These are phyloP conservation scores for Fusarium goolgardi DNA, from an alignment of 2,329 filamentous ascomycete genomes.

Conservation along the genomic window DNA sequence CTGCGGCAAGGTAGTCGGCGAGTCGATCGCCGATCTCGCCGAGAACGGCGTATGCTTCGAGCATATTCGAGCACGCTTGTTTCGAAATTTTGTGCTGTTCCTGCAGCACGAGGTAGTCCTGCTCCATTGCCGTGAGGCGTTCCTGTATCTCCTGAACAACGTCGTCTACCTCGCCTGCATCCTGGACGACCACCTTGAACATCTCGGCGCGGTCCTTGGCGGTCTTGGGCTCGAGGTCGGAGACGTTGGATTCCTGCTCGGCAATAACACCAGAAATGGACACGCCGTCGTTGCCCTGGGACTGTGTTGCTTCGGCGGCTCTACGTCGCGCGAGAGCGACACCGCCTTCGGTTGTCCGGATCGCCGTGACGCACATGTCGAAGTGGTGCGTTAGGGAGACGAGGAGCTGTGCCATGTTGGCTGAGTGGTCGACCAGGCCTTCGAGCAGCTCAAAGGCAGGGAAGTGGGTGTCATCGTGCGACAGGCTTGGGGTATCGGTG, in stretches of 20 bases:
- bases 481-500: slow-evolving; percentile 53
- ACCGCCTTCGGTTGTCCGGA: slow-evolving; percentile 88
- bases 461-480: slow-evolving; percentile 51
- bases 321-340: slow-evolving; percentile 75
- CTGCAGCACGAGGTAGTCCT: slow-evolving; percentile 71
- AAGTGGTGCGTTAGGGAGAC: slow-evolving; percentile 88
- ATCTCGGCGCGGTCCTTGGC: slow-evolving; percentile 84
- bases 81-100: slow-evolving; percentile 66
- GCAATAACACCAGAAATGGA: slow-evolving; percentile 76
- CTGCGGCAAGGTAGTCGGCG: slow-evolving; percentile 71
- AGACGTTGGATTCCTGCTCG: slow-evolving; percentile 63
- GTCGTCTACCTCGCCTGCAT: slow-evolving; percentile 74
- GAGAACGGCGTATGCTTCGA: slow-evolving; percentile 73
- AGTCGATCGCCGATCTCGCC: slow-evolving; percentile 75
- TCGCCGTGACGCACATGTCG: slow-evolving; percentile 90
- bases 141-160: slow-evolving; percentile 79
- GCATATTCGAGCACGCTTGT: slow-evolving; percentile 66
- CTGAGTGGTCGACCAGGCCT: slow-evolving; percentile 77
- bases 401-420: slow-evolving; percentile 83
- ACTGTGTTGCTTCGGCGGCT: slow-evolving; percentile 71
- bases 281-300: slow-evolving; percentile 59
- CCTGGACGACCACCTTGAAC: slow-evolving; percentile 80
- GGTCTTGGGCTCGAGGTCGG: slow-evolving; percentile 75
- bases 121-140: slow-evolving; percentile 80
- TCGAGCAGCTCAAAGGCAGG: slow-evolving; percentile 67